Conservation (phyloP, 2,329 filamentous ascomycete species). For the Delphinella strobiligena region DNA sequence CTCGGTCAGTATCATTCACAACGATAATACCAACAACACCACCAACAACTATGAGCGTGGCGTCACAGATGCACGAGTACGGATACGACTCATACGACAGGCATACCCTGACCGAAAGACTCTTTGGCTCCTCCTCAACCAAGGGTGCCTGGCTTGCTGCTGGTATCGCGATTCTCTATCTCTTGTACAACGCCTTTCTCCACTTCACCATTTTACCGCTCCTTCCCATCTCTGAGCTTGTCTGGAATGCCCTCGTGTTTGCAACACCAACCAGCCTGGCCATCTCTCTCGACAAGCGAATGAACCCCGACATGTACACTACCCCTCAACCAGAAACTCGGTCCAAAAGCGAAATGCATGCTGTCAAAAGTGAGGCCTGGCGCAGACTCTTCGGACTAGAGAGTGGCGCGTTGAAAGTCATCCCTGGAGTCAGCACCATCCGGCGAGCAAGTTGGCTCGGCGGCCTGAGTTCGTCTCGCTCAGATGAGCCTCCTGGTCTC, state of each 20-base stretch:
- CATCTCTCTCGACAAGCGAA: conserved; percentile 37
- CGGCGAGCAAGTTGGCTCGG: conserved; percentile 8
- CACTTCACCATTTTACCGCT: conserved; percentile 18
- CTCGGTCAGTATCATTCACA: no score
- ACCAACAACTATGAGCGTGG: conserved; percentile 2
- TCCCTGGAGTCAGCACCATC: conserved; percentile 2
- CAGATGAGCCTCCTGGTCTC: conserved; percentile 46
- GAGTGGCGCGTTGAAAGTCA: conserved; percentile 17
- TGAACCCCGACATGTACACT: conserved; percentile 2
- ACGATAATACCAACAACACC: no score
- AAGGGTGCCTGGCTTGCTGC: conserved; percentile 9
- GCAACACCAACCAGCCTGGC: conserved; percentile 45
- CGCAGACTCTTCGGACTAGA: conserved; percentile 26
- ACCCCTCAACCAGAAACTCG: neutral
- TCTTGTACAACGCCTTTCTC: conserved; percentile 18
- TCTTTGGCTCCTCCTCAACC: neutral
- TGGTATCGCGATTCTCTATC: conserved; percentile 17
- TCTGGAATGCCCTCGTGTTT: conserved; percentile 51
- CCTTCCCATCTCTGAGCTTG: conserved; percentile 33
- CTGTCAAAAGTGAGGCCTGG: conserved; percentile 26
- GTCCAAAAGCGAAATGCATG: conserved; percentile 15
- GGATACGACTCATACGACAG: conserved; percentile 1
- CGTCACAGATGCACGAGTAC: conserved; percentile 1
- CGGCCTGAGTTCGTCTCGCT: conserved; percentile 2
- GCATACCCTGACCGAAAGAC: neutral